These are phyloP conservation scores for Pythium rhizo-oryzae DNA, from an alignment of 352 stramenopile species.

Conservation along the genomic window DNA sequence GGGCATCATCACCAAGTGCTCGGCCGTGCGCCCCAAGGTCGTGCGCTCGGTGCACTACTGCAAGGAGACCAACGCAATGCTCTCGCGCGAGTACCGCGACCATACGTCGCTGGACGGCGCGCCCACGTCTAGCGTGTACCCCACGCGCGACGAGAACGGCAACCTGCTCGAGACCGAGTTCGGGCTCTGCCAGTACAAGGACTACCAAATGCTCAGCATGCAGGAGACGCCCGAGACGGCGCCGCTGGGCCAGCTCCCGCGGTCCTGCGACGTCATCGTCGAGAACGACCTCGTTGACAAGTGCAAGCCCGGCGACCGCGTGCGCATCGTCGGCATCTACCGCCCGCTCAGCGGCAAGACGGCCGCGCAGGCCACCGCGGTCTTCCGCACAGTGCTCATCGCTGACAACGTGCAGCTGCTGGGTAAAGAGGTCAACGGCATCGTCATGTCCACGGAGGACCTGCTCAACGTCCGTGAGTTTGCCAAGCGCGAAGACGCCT, in stretches of 20 bases:
- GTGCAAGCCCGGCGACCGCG: constrained; percentile 98
- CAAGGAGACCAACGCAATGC: constrained; percentile 93
- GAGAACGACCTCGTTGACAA: constrained; percentile 99
- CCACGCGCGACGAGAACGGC: constrained; percentile 96
- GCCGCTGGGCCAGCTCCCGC: constrained; percentile 96
- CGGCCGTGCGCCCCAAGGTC: constrained; percentile 97
- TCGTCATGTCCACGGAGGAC: constrained; percentile 92
- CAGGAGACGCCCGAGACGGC: constrained; percentile 93
- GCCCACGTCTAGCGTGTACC: constrained; percentile 91
- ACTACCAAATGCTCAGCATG: constrained; percentile 96
- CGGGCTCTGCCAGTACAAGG: constrained; percentile 97
- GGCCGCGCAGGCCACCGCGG: constrained; percentile 78
- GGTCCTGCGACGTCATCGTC: constrained; percentile 97
- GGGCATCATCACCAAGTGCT: constrained; percentile 99
- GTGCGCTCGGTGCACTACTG: constrained; percentile 98
- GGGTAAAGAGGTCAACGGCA: constrained; percentile 93
- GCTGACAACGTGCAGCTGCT: constrained; percentile 97
- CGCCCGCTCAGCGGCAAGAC: constrained; percentile 87
- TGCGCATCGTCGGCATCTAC: constrained; percentile 96
- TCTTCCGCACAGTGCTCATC: constrained; percentile 97
- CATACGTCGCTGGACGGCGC: constrained; percentile 93
- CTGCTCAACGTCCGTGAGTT: constrained; percentile 94
- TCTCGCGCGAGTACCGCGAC: constrained; percentile 96
- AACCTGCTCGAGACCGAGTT: constrained; percentile 99
- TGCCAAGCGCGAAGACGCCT: constrained; percentile 87